Percentiles rank a stretch among this genome's conserved stretches.
Conservation (phyloP, 2,329 filamentous ascomycete genomes). For the Plenodomus tracheiphilus region DNA sequence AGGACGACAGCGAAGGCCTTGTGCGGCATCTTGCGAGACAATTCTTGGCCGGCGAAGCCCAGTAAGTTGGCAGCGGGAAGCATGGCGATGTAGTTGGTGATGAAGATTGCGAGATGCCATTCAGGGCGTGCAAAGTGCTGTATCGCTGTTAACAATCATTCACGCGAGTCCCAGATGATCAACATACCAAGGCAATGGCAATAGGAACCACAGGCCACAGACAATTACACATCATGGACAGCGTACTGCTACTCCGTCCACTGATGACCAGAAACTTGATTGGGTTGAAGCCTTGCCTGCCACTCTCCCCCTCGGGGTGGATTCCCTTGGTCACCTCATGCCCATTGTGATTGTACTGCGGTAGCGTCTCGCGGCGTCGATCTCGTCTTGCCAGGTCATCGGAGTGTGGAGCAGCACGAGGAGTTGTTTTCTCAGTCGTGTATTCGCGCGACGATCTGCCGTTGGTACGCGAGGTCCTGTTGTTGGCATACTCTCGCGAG, state of each 20-base stretch:
- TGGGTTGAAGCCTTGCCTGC: conserved; percentile 67
- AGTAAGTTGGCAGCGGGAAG: conserved; percentile 75
- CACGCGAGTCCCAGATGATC: neutral
- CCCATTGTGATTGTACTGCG: conserved; percentile 50
- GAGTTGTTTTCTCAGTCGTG: conserved; percentile 27
- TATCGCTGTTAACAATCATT: conserved; percentile 5
- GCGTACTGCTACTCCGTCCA: conserved; percentile 64
- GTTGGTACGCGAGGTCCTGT: conserved; percentile 1
- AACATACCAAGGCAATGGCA: conserved; percentile 64
- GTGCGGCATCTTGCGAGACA: conserved; percentile 70
- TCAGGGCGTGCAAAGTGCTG: conserved; percentile 58
- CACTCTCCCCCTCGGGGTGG: conserved; percentile 66
- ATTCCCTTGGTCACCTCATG: conserved; percentile 49
- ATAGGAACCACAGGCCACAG: conserved; percentile 76
- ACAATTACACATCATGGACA: conserved; percentile 68
- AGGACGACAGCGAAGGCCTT: conserved; percentile 69
- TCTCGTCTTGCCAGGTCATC: conserved; percentile 7
- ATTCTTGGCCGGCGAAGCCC: conserved; percentile 72
- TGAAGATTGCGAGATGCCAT: conserved; percentile 66
- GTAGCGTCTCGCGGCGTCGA: conserved; percentile 25
- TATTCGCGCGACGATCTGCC: conserved; percentile 23
- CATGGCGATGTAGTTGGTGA: conserved; percentile 76
- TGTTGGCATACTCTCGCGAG: conserved; percentile 18
- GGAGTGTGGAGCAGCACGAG: conserved; percentile 13
- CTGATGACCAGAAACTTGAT: conserved; percentile 65